These are phyloP conservation scores for Panicum hallii DNA, from an alignment of 202 grass and related monocot species.

Conservation along the genomic window DNA sequence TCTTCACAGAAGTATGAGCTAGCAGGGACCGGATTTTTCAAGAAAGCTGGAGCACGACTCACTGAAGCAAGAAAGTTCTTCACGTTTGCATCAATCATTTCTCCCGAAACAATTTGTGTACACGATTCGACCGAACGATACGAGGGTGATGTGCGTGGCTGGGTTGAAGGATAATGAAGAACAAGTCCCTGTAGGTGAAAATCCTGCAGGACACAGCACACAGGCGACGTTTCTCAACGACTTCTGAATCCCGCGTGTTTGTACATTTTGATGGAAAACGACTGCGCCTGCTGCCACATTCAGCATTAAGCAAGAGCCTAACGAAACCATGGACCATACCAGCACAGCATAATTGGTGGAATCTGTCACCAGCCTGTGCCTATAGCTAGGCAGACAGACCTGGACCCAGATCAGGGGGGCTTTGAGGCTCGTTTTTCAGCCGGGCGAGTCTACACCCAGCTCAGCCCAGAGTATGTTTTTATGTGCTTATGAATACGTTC, in stretches of 20 bases:
- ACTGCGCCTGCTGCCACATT: not conserved
- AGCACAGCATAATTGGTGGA: not conserved
- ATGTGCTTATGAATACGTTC: not conserved
- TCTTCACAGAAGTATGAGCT: not conserved
- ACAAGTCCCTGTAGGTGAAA: not conserved
- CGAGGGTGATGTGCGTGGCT: not conserved
- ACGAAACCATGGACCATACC: not conserved
- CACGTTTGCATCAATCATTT: not conserved
- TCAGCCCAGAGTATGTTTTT: not conserved
- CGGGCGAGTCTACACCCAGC: not conserved
- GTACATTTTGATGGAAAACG: slow-evolving; percentile 15
- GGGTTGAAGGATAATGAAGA: not conserved
- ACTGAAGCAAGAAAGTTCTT: not conserved
- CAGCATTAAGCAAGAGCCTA: not conserved
- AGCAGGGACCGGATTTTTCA: not conserved
- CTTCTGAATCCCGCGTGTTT: not conserved
- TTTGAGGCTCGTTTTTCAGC: not conserved
- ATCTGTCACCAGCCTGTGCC: not conserved
- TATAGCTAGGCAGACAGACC: not conserved
- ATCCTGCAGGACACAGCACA: not conserved
- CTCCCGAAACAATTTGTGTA: not conserved
- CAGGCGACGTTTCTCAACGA: not conserved
- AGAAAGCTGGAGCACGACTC: not conserved
- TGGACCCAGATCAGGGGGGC: not conserved
- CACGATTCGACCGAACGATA: not conserved